Conservation (phyloP, 257 asterid species). For the Prunella vulgaris region DNA sequence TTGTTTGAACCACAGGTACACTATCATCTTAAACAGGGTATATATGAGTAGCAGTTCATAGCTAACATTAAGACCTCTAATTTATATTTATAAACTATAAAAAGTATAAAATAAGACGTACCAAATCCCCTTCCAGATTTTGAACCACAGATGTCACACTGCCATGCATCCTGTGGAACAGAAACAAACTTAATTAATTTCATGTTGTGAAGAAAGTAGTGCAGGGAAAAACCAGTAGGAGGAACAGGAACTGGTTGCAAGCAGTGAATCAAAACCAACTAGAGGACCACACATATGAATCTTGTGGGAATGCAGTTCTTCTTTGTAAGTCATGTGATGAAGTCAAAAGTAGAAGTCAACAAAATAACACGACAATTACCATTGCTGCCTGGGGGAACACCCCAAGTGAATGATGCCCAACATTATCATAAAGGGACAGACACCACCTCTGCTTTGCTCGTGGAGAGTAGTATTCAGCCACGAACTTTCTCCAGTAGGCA, state of each 20-base stretch:
- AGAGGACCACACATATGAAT: background rate
- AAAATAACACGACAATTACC: conserved; percentile 44
- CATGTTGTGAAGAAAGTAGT: conserved; percentile 11
- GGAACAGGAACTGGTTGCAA: background rate
- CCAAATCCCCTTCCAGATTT: conserved; percentile 99
- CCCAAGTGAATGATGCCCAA: conserved; percentile 85
- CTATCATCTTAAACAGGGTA: background rate
- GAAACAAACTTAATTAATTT: conserved; percentile 10
- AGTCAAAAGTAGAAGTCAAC: background rate
- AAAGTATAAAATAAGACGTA: conserved; percentile 30
- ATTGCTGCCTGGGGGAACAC: conserved; percentile 88
- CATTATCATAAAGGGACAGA: conserved; percentile 76
- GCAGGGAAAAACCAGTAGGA: background rate
- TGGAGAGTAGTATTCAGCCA: conserved; percentile 90
- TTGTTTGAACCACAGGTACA: background rate
- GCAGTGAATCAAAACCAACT: background rate
- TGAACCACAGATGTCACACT: conserved; percentile 90
- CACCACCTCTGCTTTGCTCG: conserved; percentile 98
- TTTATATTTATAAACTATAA: background rate
- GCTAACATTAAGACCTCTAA: background rate
- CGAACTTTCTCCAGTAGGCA: conserved; percentile 96
- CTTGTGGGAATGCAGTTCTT: background rate
- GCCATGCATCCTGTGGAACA: conserved; percentile 82
- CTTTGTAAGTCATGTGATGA: background rate
- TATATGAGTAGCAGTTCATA: background rate